Conservation (phyloP, 768 basidiomycete species). For the Gloeophyllum trabeum region DNA sequence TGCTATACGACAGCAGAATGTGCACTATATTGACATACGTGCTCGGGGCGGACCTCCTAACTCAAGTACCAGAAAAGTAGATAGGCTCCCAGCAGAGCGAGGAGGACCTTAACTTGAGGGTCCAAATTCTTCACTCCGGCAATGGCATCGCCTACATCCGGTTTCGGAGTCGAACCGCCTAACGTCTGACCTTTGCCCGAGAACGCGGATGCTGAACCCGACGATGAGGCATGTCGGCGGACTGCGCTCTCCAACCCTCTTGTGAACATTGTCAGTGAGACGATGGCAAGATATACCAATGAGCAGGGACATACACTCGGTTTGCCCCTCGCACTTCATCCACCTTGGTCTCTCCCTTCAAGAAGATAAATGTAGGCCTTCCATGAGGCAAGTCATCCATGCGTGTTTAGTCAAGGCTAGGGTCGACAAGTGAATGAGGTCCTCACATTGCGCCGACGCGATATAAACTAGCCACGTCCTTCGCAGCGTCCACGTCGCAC, state of each 20-base stretch:
- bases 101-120: constrained; percentile 55
- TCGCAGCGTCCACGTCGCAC: constrained; percentile 65
- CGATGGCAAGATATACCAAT: not conserved
- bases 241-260: constrained; percentile 57
- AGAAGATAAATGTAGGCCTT: constrained; percentile 80
- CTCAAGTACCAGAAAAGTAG: constrained; percentile 36
- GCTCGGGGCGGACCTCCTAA: constrained; percentile 4
- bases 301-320: constrained; percentile 31
- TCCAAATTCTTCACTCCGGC: constrained; percentile 38
- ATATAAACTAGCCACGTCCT: constrained; percentile 56
- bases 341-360: constrained; percentile 55
- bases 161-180: constrained; percentile 30
- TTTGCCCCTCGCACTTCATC: constrained; percentile 69
- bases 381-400: not conserved
- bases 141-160: constrained; percentile 22
- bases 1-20: no score
- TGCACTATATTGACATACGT: no score
- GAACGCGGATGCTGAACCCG: constrained; percentile 36
- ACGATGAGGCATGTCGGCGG: constrained; percentile 34
- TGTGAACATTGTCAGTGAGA: constrained; percentile 4
- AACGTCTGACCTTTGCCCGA: constrained; percentile 67
- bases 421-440: not conserved
- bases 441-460: constrained; percentile 63
- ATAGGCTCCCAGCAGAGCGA: constrained; percentile 57
- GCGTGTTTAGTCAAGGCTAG: no score